Conservation (phyloP, 2,329 filamentous ascomycete species). For the Colletotrichum chlorophyti region DNA sequence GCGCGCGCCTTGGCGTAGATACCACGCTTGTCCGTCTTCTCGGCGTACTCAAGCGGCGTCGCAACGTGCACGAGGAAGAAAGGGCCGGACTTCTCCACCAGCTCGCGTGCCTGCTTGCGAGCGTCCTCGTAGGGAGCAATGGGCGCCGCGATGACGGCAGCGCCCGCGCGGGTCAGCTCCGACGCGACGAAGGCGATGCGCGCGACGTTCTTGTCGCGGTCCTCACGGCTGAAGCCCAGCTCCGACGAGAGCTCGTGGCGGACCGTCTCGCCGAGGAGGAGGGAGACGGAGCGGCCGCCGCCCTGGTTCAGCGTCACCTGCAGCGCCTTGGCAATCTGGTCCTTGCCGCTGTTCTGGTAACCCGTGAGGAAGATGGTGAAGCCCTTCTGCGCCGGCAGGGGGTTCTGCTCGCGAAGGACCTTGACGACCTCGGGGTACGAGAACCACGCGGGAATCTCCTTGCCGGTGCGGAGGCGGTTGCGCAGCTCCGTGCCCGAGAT, state of each 20-base stretch:
- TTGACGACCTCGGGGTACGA: constrained; percentile 98
- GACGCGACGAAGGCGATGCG: constrained; percentile 96
- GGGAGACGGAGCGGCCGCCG: constrained; percentile 90
- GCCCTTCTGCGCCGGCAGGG: constrained; percentile 86
- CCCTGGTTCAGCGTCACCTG: constrained; percentile 99
- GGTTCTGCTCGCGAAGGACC: constrained; percentile 95
- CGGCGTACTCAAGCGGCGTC: constrained; percentile 88
- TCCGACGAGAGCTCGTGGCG: constrained; percentile 92
- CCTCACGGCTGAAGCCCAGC: constrained; percentile 91
- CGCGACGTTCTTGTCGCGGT: constrained; percentile 92
- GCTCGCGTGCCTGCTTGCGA: constrained; percentile 78
- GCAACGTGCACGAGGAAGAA: constrained; percentile 97
- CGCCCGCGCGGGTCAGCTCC: constrained; percentile 90
- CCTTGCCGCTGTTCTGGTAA: constrained; percentile 96
- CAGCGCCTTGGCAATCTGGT: constrained; percentile 91
- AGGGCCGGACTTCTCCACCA: constrained; percentile 85
- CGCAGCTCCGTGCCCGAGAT: constrained; percentile 92
- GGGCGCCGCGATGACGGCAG: constrained; percentile 93
- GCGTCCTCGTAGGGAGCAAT: constrained; percentile 91
- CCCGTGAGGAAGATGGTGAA: constrained; percentile 99
- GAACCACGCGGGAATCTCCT: constrained; percentile 98
- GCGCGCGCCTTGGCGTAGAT: constrained; percentile 84
- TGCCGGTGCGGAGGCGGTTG: constrained; percentile 86
- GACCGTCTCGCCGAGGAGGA: constrained; percentile 95
- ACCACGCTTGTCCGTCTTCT: constrained; percentile 93